Evolutionary conservation across 345 rosid genomes (phyloP), one percentile per base, ranked within the genome.

Genomic region (Moringa oleifera): DNA sequence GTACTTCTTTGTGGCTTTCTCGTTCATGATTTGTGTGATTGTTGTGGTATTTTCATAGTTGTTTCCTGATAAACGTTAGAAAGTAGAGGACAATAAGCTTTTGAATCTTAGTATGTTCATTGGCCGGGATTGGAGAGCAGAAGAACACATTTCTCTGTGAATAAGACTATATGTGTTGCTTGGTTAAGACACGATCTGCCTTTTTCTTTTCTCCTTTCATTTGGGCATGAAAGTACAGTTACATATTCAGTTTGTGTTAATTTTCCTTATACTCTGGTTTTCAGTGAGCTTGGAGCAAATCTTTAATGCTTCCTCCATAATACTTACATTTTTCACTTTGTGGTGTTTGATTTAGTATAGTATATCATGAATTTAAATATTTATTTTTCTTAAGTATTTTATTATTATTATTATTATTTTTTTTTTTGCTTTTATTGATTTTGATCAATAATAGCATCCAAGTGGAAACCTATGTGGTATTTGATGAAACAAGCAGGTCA

Each of bases 11-110:
- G 41, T 61, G 18, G 49, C 19, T 57, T 8, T 22, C 16, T 51
- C 37, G 23, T 11, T 37, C 53, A 57, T 18, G 19, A 52, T 18
- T 20, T 18, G 13, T 54, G 18, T n/a, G 36, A 18, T 54, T 63
- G 6, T 63, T 41, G 18, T 45, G 36, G 9, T 45, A 8, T 46
- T 47, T 47, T 20, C 41, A 12, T 73, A 71, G 69, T 60, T 64
- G 62, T 58, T 53, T 68, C 50, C 62, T 47, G 4, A 13, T 64
- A 65, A 62, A 21, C 37, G 11, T 33, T 33, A 33, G 49, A 25
- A 36, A 50, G 8, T 55, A 13, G 23, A 25, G 17, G 31, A 6
- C 13, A 64, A 11, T 55, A 1, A 41, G 24, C 20, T 37, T 51
- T 63, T 62, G 37, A 23, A 33, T 47, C 33, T 19, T 68, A 7